A percentile compares a stretch with the other conserved stretches of the same genome.
phyloP scores from a whole-genome alignment of 768 basidiomycete species.

The Termitomyces bulborhizus region DNA sequence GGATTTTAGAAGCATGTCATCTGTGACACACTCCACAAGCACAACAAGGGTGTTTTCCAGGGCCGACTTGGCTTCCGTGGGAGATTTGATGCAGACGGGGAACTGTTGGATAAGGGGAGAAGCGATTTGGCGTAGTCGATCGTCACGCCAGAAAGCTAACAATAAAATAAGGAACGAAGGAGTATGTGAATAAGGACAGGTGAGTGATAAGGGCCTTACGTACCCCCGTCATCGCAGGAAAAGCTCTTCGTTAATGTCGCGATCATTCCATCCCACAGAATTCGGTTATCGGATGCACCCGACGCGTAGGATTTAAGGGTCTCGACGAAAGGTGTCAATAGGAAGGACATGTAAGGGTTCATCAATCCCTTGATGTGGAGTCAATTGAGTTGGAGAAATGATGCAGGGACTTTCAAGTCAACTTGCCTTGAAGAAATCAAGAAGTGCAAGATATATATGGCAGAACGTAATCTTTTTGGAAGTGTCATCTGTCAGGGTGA shows the following conservation, averaged over 20 bases:
- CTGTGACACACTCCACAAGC: constrained; percentile 44
- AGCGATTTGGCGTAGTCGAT: constrained; percentile 61
- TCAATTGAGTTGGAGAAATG: background rate
- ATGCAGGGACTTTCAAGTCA: background rate
- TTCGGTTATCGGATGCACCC: constrained; percentile 24
- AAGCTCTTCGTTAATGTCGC: constrained; percentile 64
- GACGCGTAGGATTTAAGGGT: constrained; percentile 46
- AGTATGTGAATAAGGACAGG: background rate
- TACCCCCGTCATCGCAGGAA: constrained; percentile 75
- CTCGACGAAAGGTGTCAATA: constrained; percentile 62
- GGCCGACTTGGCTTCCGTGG: constrained; percentile 29
- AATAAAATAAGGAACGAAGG: too few relatives aligned
- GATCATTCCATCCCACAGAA: constrained; percentile 62
- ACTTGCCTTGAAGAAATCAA: constrained; percentile 85
- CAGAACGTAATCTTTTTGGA: constrained; percentile 67
- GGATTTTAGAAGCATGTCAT: constrained; percentile 65
- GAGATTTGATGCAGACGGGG: constrained; percentile 36
- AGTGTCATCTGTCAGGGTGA: constrained; percentile 20
- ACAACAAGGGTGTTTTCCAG: constrained; percentile 49
- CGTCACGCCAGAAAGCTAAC: constrained; percentile 86
- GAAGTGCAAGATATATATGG: constrained; percentile 61
- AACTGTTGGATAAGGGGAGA: constrained; percentile 63
- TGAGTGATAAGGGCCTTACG: constrained; percentile 17
- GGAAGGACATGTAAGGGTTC: constrained; percentile 84
- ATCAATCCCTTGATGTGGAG: constrained; percentile 57